Evolutionary conservation across 768 basidiomycete species (phyloP).

Genomic region (Lanmaoa pseudosensibilis): DNA sequence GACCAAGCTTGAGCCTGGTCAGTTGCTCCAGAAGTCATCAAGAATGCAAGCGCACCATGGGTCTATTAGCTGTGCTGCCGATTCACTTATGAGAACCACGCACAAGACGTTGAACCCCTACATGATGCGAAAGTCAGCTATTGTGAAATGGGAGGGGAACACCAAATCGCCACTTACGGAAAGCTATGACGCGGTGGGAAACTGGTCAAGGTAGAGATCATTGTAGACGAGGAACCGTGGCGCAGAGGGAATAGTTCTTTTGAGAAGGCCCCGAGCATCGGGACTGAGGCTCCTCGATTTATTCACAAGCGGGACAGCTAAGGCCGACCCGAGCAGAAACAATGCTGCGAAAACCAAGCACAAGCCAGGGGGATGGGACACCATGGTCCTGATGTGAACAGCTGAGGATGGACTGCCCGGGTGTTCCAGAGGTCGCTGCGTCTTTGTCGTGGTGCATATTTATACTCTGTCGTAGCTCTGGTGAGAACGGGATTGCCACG

Average conservation of each 20-base stretch:
- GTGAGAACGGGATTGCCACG: neutral
- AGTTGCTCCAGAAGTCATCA: neutral
- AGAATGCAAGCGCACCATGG: neutral
- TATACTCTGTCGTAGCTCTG: neutral
- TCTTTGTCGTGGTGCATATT: neutral
- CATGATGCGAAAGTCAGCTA: neutral
- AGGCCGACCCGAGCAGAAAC: neutral
- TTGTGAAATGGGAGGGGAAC: neutral
- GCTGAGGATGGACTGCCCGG: neutral
- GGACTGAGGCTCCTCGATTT: neutral
- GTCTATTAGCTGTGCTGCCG: conserved; percentile 13
- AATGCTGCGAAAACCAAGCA: neutral
- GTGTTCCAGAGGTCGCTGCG: neutral
- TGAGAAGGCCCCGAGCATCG: neutral
- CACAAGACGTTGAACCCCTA: conserved; percentile 35
- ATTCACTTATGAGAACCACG: neutral
- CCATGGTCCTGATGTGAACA: neutral
- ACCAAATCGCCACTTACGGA: neutral
- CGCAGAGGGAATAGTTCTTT: neutral
- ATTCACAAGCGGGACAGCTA: neutral
- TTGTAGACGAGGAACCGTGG: neutral
- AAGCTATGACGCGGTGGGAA: neutral
- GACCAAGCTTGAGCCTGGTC: conserved; percentile 31
- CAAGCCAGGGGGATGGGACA: neutral
- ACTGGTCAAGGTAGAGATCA: neutral